phyloP scores from a whole-genome alignment of 768 basidiomycete species.

The Candolleomyces eurysporus region DNA sequence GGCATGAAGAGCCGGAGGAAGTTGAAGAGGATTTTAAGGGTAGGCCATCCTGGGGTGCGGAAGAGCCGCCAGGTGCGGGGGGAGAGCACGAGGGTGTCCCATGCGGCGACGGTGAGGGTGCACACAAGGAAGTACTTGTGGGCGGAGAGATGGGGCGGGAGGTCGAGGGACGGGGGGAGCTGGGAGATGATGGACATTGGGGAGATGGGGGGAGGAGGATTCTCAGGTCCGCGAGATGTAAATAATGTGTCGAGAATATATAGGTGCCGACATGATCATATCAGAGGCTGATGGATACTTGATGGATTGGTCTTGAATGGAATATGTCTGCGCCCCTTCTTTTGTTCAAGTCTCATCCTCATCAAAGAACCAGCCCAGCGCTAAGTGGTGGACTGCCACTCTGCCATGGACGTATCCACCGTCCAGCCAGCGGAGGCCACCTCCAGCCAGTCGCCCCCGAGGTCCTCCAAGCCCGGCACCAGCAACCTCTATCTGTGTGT shows the following conservation, averaged over 20 bases:
- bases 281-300: no score
- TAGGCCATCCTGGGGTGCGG: constrained; percentile 66
- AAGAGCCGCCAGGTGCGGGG: constrained; percentile 75
- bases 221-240: background rate
- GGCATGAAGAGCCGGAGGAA: constrained; percentile 79
- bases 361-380: no score
- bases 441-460: background rate
- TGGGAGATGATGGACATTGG: constrained; percentile 16
- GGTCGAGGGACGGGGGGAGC: constrained; percentile 68
- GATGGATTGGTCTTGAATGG: no score
- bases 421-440: constrained; percentile 8
- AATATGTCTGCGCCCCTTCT: no score
- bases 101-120: constrained; percentile 85
- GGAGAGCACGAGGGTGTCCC: constrained; percentile 85
- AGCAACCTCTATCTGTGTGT: constrained; percentile 47
- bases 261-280: no score
- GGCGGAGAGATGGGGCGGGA: constrained; percentile 75
- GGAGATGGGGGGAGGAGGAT: background rate
- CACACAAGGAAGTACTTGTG: constrained; percentile 92
- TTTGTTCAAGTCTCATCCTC: no score
- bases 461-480: constrained; percentile 13
- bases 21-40: constrained; percentile 73
- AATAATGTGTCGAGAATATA: no score
- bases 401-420: constrained; percentile 12
- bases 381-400: no score